Evolutionary conservation across 306 rosid genomes (phyloP), one percentile per base, ranked within the genome.

Genomic region (Fragaria vesca): DNA sequence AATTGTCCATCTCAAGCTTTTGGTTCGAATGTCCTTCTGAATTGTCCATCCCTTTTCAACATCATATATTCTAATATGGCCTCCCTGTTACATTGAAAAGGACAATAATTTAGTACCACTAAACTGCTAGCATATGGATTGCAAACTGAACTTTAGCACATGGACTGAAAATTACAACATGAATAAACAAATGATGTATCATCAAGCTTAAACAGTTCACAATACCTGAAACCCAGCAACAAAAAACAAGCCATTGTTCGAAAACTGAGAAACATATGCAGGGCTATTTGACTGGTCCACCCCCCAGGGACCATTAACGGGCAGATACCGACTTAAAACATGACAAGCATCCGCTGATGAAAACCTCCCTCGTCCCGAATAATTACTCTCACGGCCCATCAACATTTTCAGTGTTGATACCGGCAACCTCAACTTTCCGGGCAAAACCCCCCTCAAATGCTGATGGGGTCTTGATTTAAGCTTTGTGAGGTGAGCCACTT

Each of bases 341-440:
- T 92, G 97, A 79, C 98, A 92, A 76, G 90, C 81, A 75, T 94
- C 98, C 2, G 96, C 91, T 5, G 91, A 84, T 17, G 98, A 94
- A 86, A 94, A 92, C 85, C 95, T 88, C 40, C 98, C 98, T 66
- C 86, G 83, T 42, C 96, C 93, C 0, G 97, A 89, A 66, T 83
- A 81, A 79, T 94, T 94, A 83, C 86, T 79, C 74, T 94, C 98
- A 11, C 97, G 89, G 21, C 97, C 92, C 32, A 91, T 94, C 87
- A 94, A 79, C 97, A 94, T 90, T 81, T 90, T 94, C 76, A 92
- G 91, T 1, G 98, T 92, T 28, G 98, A 94, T 81, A 94, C 89
- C 38, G 87, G 91, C 74, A 85, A 81, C 69, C 83, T 76, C 70
- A 83, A 68, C 83, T 85, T 88, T 76, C 96, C 90, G 18, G 86